phyloP scores from a whole-genome alignment of 2,329 filamentous ascomycete species.

The Chrysosporium queenslandicum region DNA sequence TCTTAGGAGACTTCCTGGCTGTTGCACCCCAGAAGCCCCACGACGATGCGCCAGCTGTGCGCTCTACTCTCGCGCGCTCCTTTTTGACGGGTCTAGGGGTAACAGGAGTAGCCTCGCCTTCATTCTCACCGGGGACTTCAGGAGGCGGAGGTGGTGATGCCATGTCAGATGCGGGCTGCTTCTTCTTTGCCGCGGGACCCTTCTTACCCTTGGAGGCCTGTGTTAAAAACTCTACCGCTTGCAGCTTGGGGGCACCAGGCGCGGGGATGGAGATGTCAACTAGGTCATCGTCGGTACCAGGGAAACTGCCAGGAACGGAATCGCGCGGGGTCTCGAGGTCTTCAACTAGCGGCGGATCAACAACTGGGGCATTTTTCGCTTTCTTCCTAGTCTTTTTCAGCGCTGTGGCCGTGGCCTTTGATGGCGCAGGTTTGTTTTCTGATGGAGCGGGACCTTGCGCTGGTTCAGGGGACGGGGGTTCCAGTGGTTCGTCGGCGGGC shows the following conservation, averaged over 20 bases:
- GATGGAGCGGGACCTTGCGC: constrained; percentile 8
- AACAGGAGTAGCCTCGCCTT: constrained; percentile 43
- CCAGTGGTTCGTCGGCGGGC: constrained; percentile 21
- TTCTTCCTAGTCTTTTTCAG: constrained; percentile 18
- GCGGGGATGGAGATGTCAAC: constrained; percentile 40
- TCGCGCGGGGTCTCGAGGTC: constrained; percentile 30
- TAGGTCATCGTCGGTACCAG: constrained; percentile 40
- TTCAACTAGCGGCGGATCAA: constrained; percentile 21
- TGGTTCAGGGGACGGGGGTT: constrained; percentile 12
- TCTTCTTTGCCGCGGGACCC: constrained; percentile 18
- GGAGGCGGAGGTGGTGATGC: constrained; percentile 26
- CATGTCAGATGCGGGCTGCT: constrained; percentile 14
- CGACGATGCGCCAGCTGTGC: constrained; percentile 53
- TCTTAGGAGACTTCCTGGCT: constrained; percentile 41
- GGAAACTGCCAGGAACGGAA: constrained; percentile 48
- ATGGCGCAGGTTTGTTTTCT: constrained; percentile 24
- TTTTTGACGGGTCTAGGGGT: constrained; percentile 53
- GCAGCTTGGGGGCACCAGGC: constrained; percentile 28
- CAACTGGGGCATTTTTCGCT: constrained; percentile 11
- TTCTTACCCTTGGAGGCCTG: neutral
- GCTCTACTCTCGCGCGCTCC: constrained; percentile 66
- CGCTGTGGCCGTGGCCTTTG: constrained; percentile 25
- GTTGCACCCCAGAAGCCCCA: constrained; percentile 67
- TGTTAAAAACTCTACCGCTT: constrained; percentile 22
- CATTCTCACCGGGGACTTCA: constrained; percentile 21